Evolutionary conservation across 1,139 yeast genomes (phyloP).

Genomic region (Kodamaea fungicola): DNA sequence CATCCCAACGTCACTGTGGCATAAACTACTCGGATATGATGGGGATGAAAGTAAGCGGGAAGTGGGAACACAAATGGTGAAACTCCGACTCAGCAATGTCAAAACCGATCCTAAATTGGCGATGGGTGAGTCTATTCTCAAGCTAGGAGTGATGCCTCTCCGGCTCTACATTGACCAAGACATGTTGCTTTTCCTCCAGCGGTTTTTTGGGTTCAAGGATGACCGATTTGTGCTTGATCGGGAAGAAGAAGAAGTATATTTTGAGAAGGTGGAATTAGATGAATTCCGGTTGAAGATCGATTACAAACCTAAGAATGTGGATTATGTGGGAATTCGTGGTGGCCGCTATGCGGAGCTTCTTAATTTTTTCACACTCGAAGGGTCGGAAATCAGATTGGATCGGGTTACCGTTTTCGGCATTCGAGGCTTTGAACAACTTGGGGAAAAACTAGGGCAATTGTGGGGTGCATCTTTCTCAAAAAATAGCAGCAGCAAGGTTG

Average conservation of each 20-base stretch:
- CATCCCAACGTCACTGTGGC: conserved; percentile 88
- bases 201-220: conserved; percentile 82
- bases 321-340: conserved; percentile 76
- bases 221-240: conserved; percentile 55
- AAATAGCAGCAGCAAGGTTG: conserved; percentile 72
- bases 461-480: conserved; percentile 88
- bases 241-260: conserved; percentile 58
- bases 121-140: conserved; percentile 65
- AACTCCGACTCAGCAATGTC: conserved; percentile 51
- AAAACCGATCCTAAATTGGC: conserved; percentile 64
- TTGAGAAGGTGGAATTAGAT: conserved; percentile 65
- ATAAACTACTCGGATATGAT: conserved; percentile 72
- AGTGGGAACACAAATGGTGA: conserved; percentile 63
- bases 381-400: conserved; percentile 66
- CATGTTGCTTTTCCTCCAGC: conserved; percentile 73
- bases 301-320: conserved; percentile 87
- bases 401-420: conserved; percentile 69
- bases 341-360: conserved; percentile 85
- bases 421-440: conserved; percentile 64
- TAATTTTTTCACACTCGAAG: conserved; percentile 86
- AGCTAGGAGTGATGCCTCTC: conserved; percentile 63
- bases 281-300: conserved; percentile 70
- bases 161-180: conserved; percentile 90
- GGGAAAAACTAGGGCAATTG: conserved; percentile 51
- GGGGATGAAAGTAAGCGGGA: conserved; percentile 68